These are phyloP conservation scores for Wickerhamiella musiphila DNA, from an alignment of 805 yeast species.

Conservation along the genomic window DNA sequence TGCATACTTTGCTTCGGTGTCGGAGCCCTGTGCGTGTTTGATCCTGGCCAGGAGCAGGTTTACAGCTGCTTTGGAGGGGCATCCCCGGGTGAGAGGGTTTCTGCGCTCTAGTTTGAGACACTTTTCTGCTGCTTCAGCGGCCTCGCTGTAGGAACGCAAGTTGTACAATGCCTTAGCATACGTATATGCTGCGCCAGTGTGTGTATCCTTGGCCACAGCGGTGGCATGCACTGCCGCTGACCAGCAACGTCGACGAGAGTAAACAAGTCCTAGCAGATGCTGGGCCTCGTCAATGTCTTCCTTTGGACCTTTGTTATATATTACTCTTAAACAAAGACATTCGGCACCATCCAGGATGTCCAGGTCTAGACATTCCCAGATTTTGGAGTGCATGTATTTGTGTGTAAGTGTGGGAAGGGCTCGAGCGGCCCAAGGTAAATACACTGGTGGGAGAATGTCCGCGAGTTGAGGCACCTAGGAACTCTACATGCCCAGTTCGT, in stretches of 20 bases:
- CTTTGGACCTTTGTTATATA: too few relatives aligned
- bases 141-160: constrained; percentile 40
- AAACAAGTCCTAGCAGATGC: constrained; percentile 53
- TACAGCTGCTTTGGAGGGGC: constrained; percentile 60
- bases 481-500: too few relatives aligned
- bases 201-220: constrained; percentile 31
- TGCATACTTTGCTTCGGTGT: constrained; percentile 46
- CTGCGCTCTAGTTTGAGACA: neutral
- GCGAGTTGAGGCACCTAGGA: too few relatives aligned
- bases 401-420: too few relatives aligned
- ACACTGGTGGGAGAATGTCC: too few relatives aligned
- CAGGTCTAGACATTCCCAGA: constrained; percentile 56
- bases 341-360: constrained; percentile 61
- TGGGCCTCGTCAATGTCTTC: constrained; percentile 43
- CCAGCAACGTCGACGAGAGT: constrained; percentile 39
- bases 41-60: constrained; percentile 56
- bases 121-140: constrained; percentile 36
- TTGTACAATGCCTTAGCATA: constrained; percentile 51
- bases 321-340: too few relatives aligned
- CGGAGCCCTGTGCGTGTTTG: constrained; percentile 39
- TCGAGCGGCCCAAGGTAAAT: too few relatives aligned
- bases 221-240: constrained; percentile 26
- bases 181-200: constrained; percentile 60
- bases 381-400: constrained; percentile 27
- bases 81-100: constrained; percentile 11